Evolutionary conservation across 176 grass and related monocot species (phyloP).

Genomic region (Pharus latifolius): DNA sequence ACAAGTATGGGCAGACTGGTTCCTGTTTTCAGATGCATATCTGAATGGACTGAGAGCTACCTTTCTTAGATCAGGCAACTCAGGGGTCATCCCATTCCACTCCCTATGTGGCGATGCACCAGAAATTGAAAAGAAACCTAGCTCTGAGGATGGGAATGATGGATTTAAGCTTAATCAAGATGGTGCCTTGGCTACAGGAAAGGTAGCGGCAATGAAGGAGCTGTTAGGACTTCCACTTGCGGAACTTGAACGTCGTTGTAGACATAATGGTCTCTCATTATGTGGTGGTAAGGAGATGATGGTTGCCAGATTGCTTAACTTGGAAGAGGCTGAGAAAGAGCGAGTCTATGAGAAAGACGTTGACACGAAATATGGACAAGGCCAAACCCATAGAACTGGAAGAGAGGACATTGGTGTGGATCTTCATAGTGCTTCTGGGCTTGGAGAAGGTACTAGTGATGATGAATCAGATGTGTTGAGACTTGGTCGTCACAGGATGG

Average conservation of each 20-base stretch:
- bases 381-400: conserved; percentile 17
- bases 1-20: conserved; percentile 99
- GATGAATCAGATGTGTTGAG: conserved; percentile 18
- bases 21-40: conserved; percentile 98
- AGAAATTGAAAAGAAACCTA: conserved; percentile 83
- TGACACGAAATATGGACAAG: conserved; percentile 54
- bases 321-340: conserved; percentile 88
- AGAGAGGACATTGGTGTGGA: conserved; percentile 36
- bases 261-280: conserved; percentile 88
- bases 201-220: conserved; percentile 65
- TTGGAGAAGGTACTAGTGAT: conserved; percentile 27
- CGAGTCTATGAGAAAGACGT: conserved; percentile 47
- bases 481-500: conserved; percentile 9
- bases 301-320: conserved; percentile 83
- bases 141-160: conserved; percentile 38
- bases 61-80: conserved; percentile 84
- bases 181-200: conserved; percentile 75
- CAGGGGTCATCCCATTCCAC: conserved; percentile 67
- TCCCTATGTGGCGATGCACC: conserved; percentile 84
- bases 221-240: conserved; percentile 74
- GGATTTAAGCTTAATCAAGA: conserved; percentile 83
- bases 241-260: conserved; percentile 91
- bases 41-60: conserved; percentile 80
- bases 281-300: conserved; percentile 92
- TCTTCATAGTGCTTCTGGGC: conserved; percentile 9